Conservation (phyloP, 108 stramenopile genomes). For the Aurantiochytrium sp. region DNA sequence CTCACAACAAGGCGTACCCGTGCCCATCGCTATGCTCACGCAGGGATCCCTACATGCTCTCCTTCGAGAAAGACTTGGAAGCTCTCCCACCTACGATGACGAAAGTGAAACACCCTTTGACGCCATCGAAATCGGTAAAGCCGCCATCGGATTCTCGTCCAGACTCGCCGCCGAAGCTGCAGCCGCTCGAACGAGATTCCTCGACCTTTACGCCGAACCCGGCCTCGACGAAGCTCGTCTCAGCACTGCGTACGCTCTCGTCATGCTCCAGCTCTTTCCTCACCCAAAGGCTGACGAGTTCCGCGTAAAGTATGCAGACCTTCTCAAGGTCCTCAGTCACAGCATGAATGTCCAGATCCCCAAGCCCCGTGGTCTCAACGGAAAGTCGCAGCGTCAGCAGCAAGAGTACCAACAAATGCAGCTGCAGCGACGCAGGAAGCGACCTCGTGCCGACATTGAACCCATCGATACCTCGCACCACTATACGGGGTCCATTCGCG, state of each 20-base stretch:
- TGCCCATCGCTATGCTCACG: neutral
- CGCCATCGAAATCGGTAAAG: neutral
- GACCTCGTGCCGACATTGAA: neutral
- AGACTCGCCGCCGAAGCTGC: neutral
- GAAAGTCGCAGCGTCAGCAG: neutral
- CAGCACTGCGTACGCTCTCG: neutral
- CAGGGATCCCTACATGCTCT: neutral
- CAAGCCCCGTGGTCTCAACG: neutral
- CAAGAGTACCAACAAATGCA: neutral
- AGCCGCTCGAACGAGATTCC: neutral
- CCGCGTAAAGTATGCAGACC: neutral
- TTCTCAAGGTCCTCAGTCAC: neutral
- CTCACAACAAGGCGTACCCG: neutral
- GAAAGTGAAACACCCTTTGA: neutral
- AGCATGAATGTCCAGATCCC: neutral
- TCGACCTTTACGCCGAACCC: neutral
- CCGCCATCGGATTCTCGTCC: neutral
- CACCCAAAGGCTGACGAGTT: neutral
- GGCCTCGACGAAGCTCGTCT: neutral
- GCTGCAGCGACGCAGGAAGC: neutral
- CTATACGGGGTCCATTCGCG: neutral
- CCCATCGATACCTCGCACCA: neutral
- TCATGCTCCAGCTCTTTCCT: neutral
- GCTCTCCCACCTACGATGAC: neutral
- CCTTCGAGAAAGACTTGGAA: neutral